Base-by-base conservation (phyloP, 805 yeast genomes). In the Sugiyamaella boreocaroliniensis region DNA sequence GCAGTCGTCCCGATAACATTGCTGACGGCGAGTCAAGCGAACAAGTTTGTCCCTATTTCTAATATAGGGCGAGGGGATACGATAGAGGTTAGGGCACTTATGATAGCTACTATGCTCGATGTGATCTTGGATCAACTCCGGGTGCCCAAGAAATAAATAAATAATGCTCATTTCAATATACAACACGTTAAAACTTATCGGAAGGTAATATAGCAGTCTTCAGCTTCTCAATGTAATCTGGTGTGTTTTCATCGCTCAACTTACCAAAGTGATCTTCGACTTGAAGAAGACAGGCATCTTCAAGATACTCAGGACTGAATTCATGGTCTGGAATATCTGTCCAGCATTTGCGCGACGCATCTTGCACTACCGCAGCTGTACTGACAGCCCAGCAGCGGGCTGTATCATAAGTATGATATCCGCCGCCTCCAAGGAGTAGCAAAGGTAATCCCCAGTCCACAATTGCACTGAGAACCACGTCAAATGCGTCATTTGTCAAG, bases 391-490 rank as follows among this genome's bases (percentile, higher is more conserved):
- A 83, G 52, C 81, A 78, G 55, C 85, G 74, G 0, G 89, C 81
- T 22, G 80, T 74, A 54, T 84, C 82, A 2, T 72, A 63, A 55
- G 76, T 79, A 55, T 83, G 80, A 62, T 86, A 86, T 0, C 92
- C 93, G 2, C 93, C 93, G 1, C 93, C 93, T 0, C 92, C 92
- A 1, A 85, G 68, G 6, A 86, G 52, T 50, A 83, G 50, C 0
- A 72, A 63, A 0, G 81, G 81, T 2, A 59, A 47, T 1, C 49
- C 60, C 58, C 58, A 53, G 1, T 51, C 57, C 6, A 74, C 47
- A 16, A 76, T 19, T 11, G 58, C 40, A 22, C 55, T 4, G 4
- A 82, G 64, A 5, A 65, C 66, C 1, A 61, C 29, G 0, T 76
- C 74, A 18, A 75, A 70, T 0, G 84, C 86, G 41, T 66, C 64